phyloP scores from a whole-genome alignment of 129 eudicot genomes.

The Arctium minus region DNA sequence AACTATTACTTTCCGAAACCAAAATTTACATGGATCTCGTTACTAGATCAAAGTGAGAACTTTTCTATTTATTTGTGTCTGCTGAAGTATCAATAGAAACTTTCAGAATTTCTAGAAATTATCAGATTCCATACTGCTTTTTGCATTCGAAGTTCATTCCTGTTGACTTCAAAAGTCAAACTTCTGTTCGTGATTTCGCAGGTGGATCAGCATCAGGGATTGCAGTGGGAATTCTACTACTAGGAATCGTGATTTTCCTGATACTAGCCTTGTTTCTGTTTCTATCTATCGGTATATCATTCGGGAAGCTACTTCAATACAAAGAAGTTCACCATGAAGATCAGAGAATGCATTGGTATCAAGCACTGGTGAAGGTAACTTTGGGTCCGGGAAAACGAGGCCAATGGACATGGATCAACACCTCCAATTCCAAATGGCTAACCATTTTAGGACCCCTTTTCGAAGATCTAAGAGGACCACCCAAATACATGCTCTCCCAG shows the following conservation, averaged over 20 bases:
- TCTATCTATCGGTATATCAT: constrained; percentile 76
- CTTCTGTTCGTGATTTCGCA: constrained; percentile 14
- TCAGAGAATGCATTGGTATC: constrained; percentile 78
- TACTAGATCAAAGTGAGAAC: not conserved
- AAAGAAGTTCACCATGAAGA: constrained; percentile 87
- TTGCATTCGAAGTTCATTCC: not conserved
- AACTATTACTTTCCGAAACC: constrained; percentile 4
- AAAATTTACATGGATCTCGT: not conserved
- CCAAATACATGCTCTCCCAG: constrained; percentile 95
- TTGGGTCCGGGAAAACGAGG: constrained; percentile 96
- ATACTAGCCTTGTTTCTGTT: constrained; percentile 56
- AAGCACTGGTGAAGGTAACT: constrained; percentile 71
- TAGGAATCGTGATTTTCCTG: constrained; percentile 48
- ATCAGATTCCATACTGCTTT: not conserved
- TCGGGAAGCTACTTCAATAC: constrained; percentile 86
- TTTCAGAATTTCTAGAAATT: not conserved
- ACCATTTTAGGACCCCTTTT: constrained; percentile 71
- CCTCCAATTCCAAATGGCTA: constrained; percentile 37
- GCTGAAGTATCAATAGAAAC: not conserved
- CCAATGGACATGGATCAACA: constrained; percentile 91
- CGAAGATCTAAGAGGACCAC: constrained; percentile 96
- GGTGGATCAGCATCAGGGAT: constrained; percentile 68
- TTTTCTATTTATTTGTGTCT: not conserved
- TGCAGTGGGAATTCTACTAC: constrained; percentile 49
- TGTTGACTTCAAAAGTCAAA: constrained; percentile 13